phyloP scores from a whole-genome alignment of 1,284 basidiomycete genomes.

The Leccinum griseonigrum region DNA sequence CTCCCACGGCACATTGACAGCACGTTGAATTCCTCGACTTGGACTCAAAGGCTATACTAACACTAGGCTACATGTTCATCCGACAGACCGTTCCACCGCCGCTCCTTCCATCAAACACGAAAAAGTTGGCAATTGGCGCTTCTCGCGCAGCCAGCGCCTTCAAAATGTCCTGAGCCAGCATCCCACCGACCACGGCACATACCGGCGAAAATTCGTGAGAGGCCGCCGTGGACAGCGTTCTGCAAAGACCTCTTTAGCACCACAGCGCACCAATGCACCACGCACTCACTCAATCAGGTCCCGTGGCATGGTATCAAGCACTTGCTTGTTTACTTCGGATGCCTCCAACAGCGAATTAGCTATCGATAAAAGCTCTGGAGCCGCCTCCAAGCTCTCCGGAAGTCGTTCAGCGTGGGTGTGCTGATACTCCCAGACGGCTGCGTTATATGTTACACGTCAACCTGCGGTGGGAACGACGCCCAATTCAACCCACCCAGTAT shows the following conservation, averaged over 20 bases:
- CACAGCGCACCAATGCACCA: slow-evolving; percentile 2
- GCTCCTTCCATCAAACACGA: slow-evolving; percentile 83
- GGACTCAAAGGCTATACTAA: not conserved
- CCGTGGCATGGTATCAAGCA: slow-evolving; percentile 51
- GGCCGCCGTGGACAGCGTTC: slow-evolving; percentile 66
- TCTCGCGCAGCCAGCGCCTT: slow-evolving; percentile 90
- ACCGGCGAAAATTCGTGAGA: slow-evolving; percentile 86
- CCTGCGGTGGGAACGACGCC: slow-evolving; percentile 7
- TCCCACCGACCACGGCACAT: slow-evolving; percentile 90
- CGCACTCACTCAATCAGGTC: slow-evolving; percentile 55
- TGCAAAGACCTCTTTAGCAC: slow-evolving; percentile 28
- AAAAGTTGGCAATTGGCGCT: slow-evolving; percentile 89
- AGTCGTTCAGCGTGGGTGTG: slow-evolving; percentile 52
- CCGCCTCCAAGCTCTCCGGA: slow-evolving; percentile 50
- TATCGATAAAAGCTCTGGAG: slow-evolving; percentile 58
- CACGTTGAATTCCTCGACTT: not conserved
- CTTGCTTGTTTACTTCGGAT: slow-evolving; percentile 71
- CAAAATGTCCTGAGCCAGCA: slow-evolving; percentile 93
- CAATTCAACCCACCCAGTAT: slow-evolving; percentile 59
- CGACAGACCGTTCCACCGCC: slow-evolving; percentile 69
- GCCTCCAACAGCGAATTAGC: slow-evolving; percentile 58
- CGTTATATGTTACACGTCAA: slow-evolving; percentile 14
- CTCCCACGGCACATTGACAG: slow-evolving; percentile 13
- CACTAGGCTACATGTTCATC: slow-evolving; percentile 41
- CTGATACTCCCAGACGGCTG: slow-evolving; percentile 87